Evolutionary conservation across 257 asterid species (phyloP).

Genomic region (Lantana camara): DNA sequence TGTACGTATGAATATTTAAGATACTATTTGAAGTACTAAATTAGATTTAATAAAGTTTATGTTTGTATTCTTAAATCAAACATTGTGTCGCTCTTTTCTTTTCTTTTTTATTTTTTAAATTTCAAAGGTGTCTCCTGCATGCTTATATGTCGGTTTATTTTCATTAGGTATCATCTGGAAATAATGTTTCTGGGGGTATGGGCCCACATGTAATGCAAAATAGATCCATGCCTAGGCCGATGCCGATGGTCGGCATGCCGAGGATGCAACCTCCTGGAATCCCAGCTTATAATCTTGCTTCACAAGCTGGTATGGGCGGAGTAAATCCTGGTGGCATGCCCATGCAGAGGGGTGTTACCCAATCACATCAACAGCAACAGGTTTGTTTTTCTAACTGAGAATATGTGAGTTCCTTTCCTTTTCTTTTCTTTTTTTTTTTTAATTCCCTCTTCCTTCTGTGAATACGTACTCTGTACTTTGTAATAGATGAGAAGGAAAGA

Average conservation of each 20-base stretch:
- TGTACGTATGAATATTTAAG: no score
- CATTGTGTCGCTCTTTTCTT: no score
- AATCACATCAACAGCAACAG: conserved; percentile 98
- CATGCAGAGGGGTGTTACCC: conserved; percentile 86
- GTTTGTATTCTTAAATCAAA: no score
- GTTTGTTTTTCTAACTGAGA: conserved; percentile 34
- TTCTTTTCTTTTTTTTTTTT: conserved; percentile 22
- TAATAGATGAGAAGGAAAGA: conserved; percentile 92
- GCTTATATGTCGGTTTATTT: conserved; percentile 13
- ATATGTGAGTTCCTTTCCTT: conserved; percentile 1
- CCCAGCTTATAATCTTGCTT: conserved; percentile 73
- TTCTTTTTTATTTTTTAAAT: no score
- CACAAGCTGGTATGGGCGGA: conserved; percentile 90
- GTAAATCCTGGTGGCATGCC: conserved; percentile 83
- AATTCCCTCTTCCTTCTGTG: conserved; percentile 14
- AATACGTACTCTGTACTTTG: conserved; percentile 19
- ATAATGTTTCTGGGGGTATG: conserved; percentile 64
- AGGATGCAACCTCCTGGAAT: conserved; percentile 87
- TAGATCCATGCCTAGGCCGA: conserved; percentile 81
- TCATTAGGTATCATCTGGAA: conserved; percentile 73
- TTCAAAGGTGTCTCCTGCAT: conserved; percentile 25
- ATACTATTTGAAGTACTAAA: no score
- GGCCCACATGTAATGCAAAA: conserved; percentile 77
- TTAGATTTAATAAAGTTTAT: no score
- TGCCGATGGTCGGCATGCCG: conserved; percentile 80